These are phyloP conservation scores for Geotrichum candidum DNA, from an alignment of 1,139 yeast species.

Conservation along the genomic window DNA sequence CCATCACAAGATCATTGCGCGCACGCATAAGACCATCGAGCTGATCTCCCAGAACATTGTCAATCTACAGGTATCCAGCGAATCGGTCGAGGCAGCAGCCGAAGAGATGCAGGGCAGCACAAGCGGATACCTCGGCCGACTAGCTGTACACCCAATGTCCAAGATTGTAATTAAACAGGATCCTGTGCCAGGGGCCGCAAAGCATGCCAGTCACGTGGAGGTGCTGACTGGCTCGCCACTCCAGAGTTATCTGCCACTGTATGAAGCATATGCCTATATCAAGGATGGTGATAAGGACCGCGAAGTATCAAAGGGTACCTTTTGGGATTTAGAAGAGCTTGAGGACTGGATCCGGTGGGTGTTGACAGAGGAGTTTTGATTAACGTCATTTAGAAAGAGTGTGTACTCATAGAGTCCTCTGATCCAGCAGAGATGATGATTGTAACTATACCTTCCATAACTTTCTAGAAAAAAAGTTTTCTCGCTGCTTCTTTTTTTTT, in stretches of 20 bases:
- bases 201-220: slow-evolving; percentile 18
- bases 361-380: slow-evolving; percentile 7
- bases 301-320: slow-evolving; percentile 28
- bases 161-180: slow-evolving; percentile 18
- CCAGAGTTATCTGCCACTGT: slow-evolving; percentile 31
- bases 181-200: background rate
- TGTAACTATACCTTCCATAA: too few relatives aligned
- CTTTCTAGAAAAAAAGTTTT: too few relatives aligned
- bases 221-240: slow-evolving; percentile 30
- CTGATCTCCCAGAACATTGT: slow-evolving; percentile 35
- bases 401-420: background rate
- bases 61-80: slow-evolving; percentile 7
- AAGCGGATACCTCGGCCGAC: slow-evolving; percentile 25
- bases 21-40: slow-evolving; percentile 42
- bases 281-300: slow-evolving; percentile 36
- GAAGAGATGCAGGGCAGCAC: slow-evolving; percentile 1
- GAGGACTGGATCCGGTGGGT: slow-evolving; percentile 67
- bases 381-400: background rate
- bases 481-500: too few relatives aligned
- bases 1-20: slow-evolving; percentile 49
- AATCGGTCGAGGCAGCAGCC: slow-evolving; percentile 1
- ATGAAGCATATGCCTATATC: slow-evolving; percentile 32
- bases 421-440: too few relatives aligned
- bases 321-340: slow-evolving; percentile 56
- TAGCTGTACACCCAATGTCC: slow-evolving; percentile 29